A percentile compares a stretch with the other conserved stretches of the same genome.
phyloP scores from a whole-genome alignment of 257 asterid genomes.

The Euphrasia confusa region DNA sequence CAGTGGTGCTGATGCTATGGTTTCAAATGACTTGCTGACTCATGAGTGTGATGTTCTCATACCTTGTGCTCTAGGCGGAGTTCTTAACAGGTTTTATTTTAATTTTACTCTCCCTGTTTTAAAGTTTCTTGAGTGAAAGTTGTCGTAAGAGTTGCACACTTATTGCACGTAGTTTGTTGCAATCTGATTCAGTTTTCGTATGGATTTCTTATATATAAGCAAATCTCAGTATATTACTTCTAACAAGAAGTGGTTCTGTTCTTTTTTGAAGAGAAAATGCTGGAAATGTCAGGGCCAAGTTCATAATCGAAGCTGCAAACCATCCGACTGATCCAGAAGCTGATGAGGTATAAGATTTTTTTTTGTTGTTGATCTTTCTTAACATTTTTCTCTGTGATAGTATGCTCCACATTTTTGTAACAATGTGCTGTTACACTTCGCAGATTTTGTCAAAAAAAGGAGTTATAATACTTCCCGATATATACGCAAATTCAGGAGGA shows the following conservation, averaged over 20 bases:
- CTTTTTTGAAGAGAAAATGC: slow-evolving; percentile 58
- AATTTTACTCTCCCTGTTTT: too few species aligned
- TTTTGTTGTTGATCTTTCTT: background rate
- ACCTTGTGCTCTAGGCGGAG: slow-evolving; percentile 85
- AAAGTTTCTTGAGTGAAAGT: too few species aligned
- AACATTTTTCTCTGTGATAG: background rate
- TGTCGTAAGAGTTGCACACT: too few species aligned
- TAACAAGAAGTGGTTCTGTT: slow-evolving; percentile 1
- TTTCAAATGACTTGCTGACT: slow-evolving; percentile 47
- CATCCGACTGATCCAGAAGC: slow-evolving; percentile 85
- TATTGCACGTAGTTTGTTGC: too few species aligned
- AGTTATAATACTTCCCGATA: slow-evolving; percentile 67
- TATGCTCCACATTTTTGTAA: slow-evolving; percentile 9
- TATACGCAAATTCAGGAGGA: slow-evolving; percentile 77
- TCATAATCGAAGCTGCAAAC: slow-evolving; percentile 73
- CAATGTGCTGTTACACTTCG: background rate
- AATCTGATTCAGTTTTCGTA: too few species aligned
- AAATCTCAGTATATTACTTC: background rate
- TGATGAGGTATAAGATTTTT: slow-evolving; percentile 53
- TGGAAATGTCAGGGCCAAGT: slow-evolving; percentile 51
- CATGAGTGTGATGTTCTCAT: slow-evolving; percentile 71
- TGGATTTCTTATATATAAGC: too few species aligned
- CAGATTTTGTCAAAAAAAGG: slow-evolving; percentile 74
- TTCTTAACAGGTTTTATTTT: slow-evolving; percentile 49
- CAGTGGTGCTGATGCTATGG: slow-evolving; percentile 51